phyloP scores from a whole-genome alignment of 1,284 basidiomycete species.

The Moesziomyces sp. region DNA sequence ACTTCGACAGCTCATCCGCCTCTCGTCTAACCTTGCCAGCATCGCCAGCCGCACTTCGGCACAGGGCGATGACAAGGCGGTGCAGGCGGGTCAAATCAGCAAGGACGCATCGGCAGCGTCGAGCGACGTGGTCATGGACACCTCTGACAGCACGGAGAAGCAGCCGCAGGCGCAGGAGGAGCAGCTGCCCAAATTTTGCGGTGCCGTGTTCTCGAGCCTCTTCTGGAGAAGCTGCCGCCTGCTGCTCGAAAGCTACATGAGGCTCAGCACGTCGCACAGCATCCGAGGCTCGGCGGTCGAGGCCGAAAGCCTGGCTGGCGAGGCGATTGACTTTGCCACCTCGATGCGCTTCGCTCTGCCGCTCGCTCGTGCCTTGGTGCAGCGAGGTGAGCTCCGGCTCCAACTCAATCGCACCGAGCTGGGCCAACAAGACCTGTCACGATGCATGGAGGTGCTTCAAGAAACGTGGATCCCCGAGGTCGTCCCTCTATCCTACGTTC shows the following conservation, averaged over 20 bases:
- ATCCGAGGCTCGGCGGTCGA: conserved; percentile 57
- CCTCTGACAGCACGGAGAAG: neutral
- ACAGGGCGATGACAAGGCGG: neutral
- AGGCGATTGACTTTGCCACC: conserved; percentile 54
- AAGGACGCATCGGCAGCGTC: conserved; percentile 14
- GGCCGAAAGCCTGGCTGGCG: conserved; percentile 56
- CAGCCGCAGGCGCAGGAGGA: conserved; percentile 5
- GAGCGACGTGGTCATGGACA: conserved; percentile 26
- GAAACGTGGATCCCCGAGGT: conserved; percentile 49
- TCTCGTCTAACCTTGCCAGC: conserved; percentile 23
- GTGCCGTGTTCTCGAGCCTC: conserved; percentile 26
- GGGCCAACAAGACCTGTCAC: conserved; percentile 50
- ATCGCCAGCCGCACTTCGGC: conserved; percentile 17
- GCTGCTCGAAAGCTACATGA: conserved; percentile 32
- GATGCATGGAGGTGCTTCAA: conserved; percentile 41
- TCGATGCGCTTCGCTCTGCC: conserved; percentile 37
- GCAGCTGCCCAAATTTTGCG: conserved; percentile 31
- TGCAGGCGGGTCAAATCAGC: neutral
- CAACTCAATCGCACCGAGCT: conserved; percentile 37
- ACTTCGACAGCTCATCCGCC: conserved; percentile 32
- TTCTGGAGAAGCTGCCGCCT: conserved; percentile 35
- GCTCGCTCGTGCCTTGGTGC: conserved; percentile 42
- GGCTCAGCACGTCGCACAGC: conserved; percentile 48
- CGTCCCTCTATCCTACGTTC: conserved; percentile 36
- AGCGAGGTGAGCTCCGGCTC: conserved; percentile 47